Conservation (phyloP, 2,329 filamentous ascomycete species). For the Seiridium unicorne region DNA sequence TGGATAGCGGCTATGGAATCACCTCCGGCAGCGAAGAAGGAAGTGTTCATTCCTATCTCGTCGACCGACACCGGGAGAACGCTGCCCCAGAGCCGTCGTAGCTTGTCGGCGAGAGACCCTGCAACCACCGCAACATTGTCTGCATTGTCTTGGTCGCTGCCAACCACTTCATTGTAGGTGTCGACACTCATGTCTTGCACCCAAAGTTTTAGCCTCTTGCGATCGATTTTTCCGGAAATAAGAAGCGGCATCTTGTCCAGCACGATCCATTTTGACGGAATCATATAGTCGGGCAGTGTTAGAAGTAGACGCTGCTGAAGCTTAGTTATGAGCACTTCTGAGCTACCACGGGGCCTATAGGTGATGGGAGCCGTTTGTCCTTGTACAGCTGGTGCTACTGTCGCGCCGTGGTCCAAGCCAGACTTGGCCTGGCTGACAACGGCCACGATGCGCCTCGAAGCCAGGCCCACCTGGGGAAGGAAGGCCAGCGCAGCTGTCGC, state of each 20-base stretch:
- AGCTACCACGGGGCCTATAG: too few species aligned
- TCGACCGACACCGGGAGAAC: too few species aligned
- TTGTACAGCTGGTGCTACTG: not conserved
- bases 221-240: conserved; percentile 10
- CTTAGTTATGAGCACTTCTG: too few species aligned
- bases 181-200: not conserved
- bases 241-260: conserved; percentile 8
- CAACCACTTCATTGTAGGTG: not conserved
- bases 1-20: too few species aligned
- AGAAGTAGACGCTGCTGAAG: not conserved
- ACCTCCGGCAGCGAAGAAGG: too few species aligned
- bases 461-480: not conserved
- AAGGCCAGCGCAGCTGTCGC: conserved; percentile 6
- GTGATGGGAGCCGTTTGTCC: not conserved
- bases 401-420: too few species aligned
- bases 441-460: not conserved
- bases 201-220: not conserved
- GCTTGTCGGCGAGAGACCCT: too few species aligned
- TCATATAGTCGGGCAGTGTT: conserved; percentile 9
- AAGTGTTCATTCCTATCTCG: too few species aligned
- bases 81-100: too few species aligned
- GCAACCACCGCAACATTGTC: too few species aligned
- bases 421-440: not conserved
- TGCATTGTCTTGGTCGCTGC: too few species aligned
- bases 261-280: conserved; percentile 5